Conservation (phyloP, 202 grass and related monocot species). For the Brachypodium distachyon region DNA sequence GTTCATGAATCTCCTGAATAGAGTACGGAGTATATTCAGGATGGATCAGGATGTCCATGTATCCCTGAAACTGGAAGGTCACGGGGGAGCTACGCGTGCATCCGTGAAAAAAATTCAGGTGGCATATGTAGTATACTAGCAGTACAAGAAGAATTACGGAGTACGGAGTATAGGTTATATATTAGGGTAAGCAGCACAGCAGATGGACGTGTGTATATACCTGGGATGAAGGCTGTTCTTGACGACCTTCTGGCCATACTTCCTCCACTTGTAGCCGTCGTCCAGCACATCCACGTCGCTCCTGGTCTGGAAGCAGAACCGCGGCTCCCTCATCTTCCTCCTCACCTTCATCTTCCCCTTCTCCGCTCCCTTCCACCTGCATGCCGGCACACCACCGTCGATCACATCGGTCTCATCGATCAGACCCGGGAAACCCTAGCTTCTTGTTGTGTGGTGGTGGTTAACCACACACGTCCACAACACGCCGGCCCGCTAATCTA, state of each 20-base stretch:
- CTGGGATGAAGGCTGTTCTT: slow-evolving; percentile 98
- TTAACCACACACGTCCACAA: background rate
- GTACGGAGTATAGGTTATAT: too few species aligned
- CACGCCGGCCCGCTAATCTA: too few species aligned
- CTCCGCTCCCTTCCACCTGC: slow-evolving; percentile 72
- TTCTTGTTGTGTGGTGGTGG: background rate
- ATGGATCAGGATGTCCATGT: too few species aligned
- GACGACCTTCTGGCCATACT: slow-evolving; percentile 98
- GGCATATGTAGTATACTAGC: background rate
- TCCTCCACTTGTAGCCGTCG: slow-evolving; percentile 98
- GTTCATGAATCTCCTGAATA: background rate
- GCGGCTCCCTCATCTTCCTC: slow-evolving; percentile 97
- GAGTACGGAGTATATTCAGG: too few species aligned
- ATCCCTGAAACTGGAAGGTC: too few species aligned
- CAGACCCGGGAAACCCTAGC: slow-evolving; percentile 15
- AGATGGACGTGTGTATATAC: slow-evolving; percentile 26
- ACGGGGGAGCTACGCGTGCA: too few species aligned
- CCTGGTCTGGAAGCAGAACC: slow-evolving; percentile 99
- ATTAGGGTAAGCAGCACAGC: slow-evolving; percentile 11
- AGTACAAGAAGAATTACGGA: background rate
- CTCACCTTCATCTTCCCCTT: slow-evolving; percentile 84
- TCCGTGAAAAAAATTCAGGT: too few species aligned
- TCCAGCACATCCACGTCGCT: slow-evolving; percentile 92
- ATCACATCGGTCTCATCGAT: background rate
- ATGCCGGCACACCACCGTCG: background rate